These are phyloP conservation scores for Macrophomina tecta DNA, from an alignment of 2,329 filamentous ascomycete species.

Conservation along the genomic window DNA sequence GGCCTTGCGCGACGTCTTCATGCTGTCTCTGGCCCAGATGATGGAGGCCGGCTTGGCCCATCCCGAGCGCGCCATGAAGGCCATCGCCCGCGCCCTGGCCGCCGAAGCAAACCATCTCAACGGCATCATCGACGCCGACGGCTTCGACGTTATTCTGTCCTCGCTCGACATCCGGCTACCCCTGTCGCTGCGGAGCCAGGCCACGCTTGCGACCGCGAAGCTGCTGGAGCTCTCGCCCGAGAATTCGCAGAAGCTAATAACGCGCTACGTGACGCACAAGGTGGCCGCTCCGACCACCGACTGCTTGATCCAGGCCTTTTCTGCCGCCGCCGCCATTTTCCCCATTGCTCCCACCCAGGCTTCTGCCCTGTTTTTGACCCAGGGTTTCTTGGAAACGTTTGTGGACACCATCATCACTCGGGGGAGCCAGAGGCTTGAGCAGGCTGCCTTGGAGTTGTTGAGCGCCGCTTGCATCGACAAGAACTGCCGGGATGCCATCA, in stretches of 20 bases:
- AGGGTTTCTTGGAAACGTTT: slow-evolving; percentile 81
- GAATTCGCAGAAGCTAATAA: slow-evolving; percentile 71
- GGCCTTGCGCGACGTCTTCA: slow-evolving; percentile 65
- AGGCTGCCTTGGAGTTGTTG: slow-evolving; percentile 84
- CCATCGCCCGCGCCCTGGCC: slow-evolving; percentile 64
- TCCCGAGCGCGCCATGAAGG: slow-evolving; percentile 65
- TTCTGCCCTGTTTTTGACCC: slow-evolving; percentile 80
- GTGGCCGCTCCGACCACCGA: slow-evolving; percentile 80
- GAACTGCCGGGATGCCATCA: slow-evolving; percentile 80
- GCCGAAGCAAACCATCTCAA: slow-evolving; percentile 61
- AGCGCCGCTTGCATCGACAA: slow-evolving; percentile 90
- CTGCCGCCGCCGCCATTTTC: slow-evolving; percentile 86
- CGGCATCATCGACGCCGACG: slow-evolving; percentile 72
- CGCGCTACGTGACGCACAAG: slow-evolving; percentile 74
- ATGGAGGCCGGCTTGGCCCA: slow-evolving; percentile 88
- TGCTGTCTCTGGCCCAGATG: slow-evolving; percentile 81
- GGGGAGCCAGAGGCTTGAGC: slow-evolving; percentile 85
- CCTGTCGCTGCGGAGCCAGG: slow-evolving; percentile 76
- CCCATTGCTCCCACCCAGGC: slow-evolving; percentile 80
- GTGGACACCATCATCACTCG: slow-evolving; percentile 78
- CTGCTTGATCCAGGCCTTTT: slow-evolving; percentile 89
- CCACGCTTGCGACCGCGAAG: slow-evolving; percentile 80
- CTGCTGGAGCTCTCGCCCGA: slow-evolving; percentile 80
- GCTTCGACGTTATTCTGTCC: slow-evolving; percentile 82
- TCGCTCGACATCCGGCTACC: slow-evolving; percentile 85